Evolutionary conservation across 495 filamentous ascomycete species (phyloP).

Genomic region (Penicillium atrosanguineum): DNA sequence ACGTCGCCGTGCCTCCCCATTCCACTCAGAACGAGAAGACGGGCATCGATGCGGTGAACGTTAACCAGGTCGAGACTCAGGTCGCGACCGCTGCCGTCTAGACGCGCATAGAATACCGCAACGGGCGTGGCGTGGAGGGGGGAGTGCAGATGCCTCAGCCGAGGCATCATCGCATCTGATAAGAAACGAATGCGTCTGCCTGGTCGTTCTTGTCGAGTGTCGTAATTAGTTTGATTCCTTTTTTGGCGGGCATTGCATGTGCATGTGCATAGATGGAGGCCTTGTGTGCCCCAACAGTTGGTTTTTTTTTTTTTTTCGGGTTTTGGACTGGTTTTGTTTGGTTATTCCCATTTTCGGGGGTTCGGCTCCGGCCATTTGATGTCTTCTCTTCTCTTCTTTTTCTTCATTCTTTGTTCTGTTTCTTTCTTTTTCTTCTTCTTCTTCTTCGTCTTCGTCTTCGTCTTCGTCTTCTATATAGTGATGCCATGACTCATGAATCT

Average conservation of each 20-base stretch:
- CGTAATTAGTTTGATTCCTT: constrained; percentile 2
- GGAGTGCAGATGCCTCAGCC: not conserved
- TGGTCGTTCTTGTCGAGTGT: not conserved
- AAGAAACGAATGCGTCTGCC: constrained; percentile 2
- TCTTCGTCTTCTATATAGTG: too few relatives aligned
- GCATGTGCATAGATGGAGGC: constrained; percentile 4
- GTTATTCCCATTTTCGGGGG: not conserved
- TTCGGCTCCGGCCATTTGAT: not conserved
- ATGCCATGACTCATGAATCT: too few relatives aligned
- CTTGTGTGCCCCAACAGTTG: not conserved
- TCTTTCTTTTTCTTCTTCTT: too few relatives aligned
- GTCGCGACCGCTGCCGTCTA: constrained; percentile 22
- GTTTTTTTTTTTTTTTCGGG: too few relatives aligned
- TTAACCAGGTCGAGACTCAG: constrained; percentile 18
- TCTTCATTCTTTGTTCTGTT: too few relatives aligned
- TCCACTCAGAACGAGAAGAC: constrained; percentile 15
- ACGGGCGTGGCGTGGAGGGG: not conserved
- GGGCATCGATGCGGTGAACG: constrained; percentile 14
- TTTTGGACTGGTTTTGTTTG: not conserved
- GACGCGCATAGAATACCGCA: constrained; percentile 5
- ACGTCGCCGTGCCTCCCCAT: not conserved
- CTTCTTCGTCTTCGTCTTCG: too few relatives aligned
- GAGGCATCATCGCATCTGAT: not conserved
- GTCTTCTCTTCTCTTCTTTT: too few relatives aligned
- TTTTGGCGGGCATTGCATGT: not conserved